These are phyloP conservation scores for Cytospora piceicola DNA, from an alignment of 2,329 filamentous ascomycete species.

Conservation along the genomic window DNA sequence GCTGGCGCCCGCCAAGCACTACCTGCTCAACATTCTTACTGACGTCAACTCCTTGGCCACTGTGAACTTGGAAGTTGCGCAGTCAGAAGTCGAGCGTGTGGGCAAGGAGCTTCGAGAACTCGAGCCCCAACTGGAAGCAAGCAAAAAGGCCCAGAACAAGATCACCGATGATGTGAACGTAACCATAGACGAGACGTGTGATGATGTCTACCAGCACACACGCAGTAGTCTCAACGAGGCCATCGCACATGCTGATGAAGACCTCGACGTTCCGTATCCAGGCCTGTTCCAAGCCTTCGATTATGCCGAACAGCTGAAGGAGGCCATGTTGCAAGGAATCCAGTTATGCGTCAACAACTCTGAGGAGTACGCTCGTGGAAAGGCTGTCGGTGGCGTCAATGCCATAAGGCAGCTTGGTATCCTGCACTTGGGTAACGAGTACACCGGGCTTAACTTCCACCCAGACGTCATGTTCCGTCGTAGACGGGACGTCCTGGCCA, in stretches of 20 bases:
- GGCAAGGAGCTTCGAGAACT: conserved; percentile 78
- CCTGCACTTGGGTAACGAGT: conserved; percentile 85
- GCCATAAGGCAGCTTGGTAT: conserved; percentile 88
- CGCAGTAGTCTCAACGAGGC: conserved; percentile 74
- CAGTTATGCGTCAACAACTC: conserved; percentile 76
- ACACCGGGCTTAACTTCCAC: conserved; percentile 83
- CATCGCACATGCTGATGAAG: conserved; percentile 76
- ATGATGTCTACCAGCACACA: conserved; percentile 83
- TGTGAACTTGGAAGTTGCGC: conserved; percentile 86
- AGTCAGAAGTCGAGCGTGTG: conserved; percentile 82
- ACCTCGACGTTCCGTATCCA: conserved; percentile 84
- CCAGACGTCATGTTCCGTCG: conserved; percentile 93
- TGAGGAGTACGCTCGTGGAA: conserved; percentile 81
- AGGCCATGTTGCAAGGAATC: conserved; percentile 89
- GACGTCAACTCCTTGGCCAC: conserved; percentile 82
- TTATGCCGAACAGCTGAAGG: conserved; percentile 91
- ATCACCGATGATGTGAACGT: conserved; percentile 80
- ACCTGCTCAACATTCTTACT: conserved; percentile 88
- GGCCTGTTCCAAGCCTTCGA: conserved; percentile 84
- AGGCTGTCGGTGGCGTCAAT: conserved; percentile 80
- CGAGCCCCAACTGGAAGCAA: conserved; percentile 83
- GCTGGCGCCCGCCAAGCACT: conserved; percentile 92
- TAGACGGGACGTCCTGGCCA: conserved; percentile 77
- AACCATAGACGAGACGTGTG: conserved; percentile 82
- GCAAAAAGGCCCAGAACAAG: conserved; percentile 77